Base-by-base conservation (phyloP, 495 filamentous ascomycete species). In the Lentithecium fluviatile region DNA sequence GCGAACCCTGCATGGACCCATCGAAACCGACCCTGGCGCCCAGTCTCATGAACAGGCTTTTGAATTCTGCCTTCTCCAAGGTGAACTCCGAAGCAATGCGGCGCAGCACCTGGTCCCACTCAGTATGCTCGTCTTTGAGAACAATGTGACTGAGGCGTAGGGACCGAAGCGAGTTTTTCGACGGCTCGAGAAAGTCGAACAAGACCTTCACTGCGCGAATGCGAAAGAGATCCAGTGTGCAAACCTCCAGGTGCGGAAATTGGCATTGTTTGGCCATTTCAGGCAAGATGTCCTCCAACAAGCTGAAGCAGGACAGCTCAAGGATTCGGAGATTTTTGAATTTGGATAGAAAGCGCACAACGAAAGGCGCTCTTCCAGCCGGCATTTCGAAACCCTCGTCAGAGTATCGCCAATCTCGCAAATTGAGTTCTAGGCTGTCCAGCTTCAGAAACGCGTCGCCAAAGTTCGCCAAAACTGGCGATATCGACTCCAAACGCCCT, bases 361-460 rank as follows among this genome's bases (percentile, higher is more conserved):
- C 34, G 29, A 64, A 58, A 0, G 61, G 46, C 2, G 26, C 20
- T 24, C 26, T 53, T 8, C 51, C 55, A 7, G 34, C 7, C n/a
- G 40, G 48, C 12, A 40, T 23, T 32, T 54, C 54, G 36, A 64
- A 64, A 15, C 61, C 55, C 52, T 47, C 48, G 13, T 58, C 55
- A 7, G 55, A 48, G 10, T 48, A n/a, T 36, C 61, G n/a, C 61
- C 61, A 64, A 21, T 64, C 61, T 20, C 61, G 47, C 21, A 59
- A 48, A 29, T 59, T 42, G 20, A 64, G 47, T 10, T 55, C 47
- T 1, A 64, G 42, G 11, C 7, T 26, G 5, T 25, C 37, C n/a
- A 64, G 46, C 12, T 53, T 17, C 26, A 53, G 45, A 13, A 64
- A 55, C 11, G 55, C 47, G 5, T 17, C 23, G 23, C 45, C 49